Evolutionary conservation across 2,329 filamentous ascomycete genomes (phyloP).

Genomic region (Phaeosphaeriaceae sp.): DNA sequence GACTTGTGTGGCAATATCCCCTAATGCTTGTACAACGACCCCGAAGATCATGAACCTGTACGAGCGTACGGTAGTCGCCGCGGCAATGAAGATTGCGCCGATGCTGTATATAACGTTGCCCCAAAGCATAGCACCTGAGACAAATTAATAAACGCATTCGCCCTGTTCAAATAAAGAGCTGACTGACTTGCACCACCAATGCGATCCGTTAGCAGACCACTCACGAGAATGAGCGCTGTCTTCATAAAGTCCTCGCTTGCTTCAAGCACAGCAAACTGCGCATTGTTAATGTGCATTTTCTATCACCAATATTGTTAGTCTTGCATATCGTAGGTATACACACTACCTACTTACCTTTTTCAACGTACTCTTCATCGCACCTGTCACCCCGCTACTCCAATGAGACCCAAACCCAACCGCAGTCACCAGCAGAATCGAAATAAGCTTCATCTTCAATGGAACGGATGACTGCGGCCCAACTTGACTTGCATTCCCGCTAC

Average conservation of each 20-base stretch:
- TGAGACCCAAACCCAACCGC: conserved; percentile 65
- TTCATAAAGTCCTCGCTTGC: conserved; percentile 69
- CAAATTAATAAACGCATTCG: not conserved
- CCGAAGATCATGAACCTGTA: conserved; percentile 68
- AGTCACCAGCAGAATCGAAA: conserved; percentile 59
- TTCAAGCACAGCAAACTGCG: conserved; percentile 64
- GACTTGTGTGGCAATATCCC: conserved; percentile 69
- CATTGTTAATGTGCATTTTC: conserved; percentile 65
- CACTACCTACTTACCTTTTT: conserved; percentile 54
- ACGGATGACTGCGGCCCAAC: conserved; percentile 10
- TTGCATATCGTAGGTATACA: not conserved
- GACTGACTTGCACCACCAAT: conserved; percentile 59
- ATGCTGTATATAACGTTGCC: conserved; percentile 66
- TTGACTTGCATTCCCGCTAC: not conserved
- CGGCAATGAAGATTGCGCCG: conserved; percentile 65
- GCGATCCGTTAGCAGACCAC: conserved; percentile 63
- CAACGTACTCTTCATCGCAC: conserved; percentile 66
- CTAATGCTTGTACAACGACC: conserved; percentile 61
- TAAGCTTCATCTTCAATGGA: conserved; percentile 39
- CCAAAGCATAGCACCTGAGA: conserved; percentile 60
- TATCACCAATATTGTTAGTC: conserved; percentile 9
- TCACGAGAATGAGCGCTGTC: conserved; percentile 61
- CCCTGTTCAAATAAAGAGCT: not conserved
- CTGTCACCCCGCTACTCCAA: conserved; percentile 66
- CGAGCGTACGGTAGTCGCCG: conserved; percentile 61